Conservation (phyloP, 1,284 basidiomycete genomes). For the Ganoderma sp. region DNA sequence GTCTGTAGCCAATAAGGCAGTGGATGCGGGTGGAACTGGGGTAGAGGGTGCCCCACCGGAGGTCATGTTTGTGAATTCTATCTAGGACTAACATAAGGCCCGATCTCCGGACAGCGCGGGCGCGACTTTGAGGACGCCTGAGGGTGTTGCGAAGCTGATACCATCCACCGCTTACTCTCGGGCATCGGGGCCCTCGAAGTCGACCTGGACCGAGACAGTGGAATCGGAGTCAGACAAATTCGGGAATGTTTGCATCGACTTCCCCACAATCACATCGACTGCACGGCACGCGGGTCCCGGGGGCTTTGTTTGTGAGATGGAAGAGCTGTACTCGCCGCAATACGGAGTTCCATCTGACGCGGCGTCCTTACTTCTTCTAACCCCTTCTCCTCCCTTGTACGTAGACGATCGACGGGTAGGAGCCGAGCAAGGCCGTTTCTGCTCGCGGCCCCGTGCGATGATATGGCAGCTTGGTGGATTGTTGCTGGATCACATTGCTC, state of each 20-base stretch:
- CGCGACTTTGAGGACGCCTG: not conserved
- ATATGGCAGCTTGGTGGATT: not conserved
- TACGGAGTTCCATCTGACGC: not conserved
- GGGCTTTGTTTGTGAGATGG: not conserved
- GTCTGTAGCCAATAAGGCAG: not conserved
- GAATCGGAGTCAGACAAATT: not conserved
- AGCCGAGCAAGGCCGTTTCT: not conserved
- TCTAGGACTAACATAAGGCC: not conserved
- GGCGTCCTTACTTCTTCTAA: not conserved
- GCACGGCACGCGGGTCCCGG: not conserved
- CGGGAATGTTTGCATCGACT: not conserved
- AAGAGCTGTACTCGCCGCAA: not conserved
- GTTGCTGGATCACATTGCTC: not conserved
- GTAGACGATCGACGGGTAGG: not conserved
- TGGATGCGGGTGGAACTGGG: not conserved
- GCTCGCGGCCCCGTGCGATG: not conserved
- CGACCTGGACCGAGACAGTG: not conserved
- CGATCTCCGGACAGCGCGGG: not conserved
- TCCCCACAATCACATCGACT: not conserved
- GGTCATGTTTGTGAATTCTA: not conserved
- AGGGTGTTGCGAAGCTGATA: slow-evolving; percentile 1
- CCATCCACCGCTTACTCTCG: not conserved
- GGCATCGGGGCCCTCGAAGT: not conserved
- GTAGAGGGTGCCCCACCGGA: not conserved
- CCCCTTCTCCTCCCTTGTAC: not conserved